phyloP scores from a whole-genome alignment of 1,284 basidiomycete species.

The Amylostereum areolatum region DNA sequence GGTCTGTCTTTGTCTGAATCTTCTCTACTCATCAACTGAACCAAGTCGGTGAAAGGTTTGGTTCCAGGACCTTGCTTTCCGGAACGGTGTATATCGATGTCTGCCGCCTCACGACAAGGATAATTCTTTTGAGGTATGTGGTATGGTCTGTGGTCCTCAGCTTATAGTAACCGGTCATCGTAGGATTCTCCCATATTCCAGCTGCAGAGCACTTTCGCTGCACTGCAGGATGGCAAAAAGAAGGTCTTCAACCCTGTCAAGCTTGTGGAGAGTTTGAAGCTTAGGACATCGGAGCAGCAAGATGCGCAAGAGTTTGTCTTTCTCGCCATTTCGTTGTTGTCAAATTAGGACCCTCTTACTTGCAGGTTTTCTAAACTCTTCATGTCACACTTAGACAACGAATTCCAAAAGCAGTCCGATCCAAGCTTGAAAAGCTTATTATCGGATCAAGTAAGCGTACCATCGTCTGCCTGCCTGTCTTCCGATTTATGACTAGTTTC shows the following conservation, averaged over 20 bases:
- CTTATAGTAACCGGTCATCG: background rate
- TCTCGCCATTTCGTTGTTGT: slow-evolving; percentile 2
- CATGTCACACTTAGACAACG: slow-evolving; percentile 77
- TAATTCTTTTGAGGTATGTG: slow-evolving; percentile 47
- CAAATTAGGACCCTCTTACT: slow-evolving; percentile 8
- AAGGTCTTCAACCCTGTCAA: slow-evolving; percentile 76
- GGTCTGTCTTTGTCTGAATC: slow-evolving; percentile 30
- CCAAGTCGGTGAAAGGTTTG: slow-evolving; percentile 38
- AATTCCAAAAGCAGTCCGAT: slow-evolving; percentile 74
- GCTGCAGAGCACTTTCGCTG: slow-evolving; percentile 74
- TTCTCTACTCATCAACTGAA: background rate
- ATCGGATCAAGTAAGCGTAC: slow-evolving; percentile 53
- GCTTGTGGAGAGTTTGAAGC: slow-evolving; percentile 75
- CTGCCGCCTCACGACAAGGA: slow-evolving; percentile 43
- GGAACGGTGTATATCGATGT: slow-evolving; percentile 50
- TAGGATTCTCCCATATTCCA: slow-evolving; percentile 72
- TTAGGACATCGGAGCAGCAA: slow-evolving; percentile 82
- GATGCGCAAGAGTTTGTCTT: slow-evolving; percentile 84
- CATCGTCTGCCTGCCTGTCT: background rate
- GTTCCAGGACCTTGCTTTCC: slow-evolving; percentile 57
- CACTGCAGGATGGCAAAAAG: slow-evolving; percentile 67
- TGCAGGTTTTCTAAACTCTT: slow-evolving; percentile 89
- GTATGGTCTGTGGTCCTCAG: background rate
- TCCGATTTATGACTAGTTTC: slow-evolving; percentile 2
- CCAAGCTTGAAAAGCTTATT: slow-evolving; percentile 61